Evolutionary conservation across 148 eudicot species (phyloP), one percentile per base, ranked within the genome.

Genomic region (Rhododendron molle): DNA sequence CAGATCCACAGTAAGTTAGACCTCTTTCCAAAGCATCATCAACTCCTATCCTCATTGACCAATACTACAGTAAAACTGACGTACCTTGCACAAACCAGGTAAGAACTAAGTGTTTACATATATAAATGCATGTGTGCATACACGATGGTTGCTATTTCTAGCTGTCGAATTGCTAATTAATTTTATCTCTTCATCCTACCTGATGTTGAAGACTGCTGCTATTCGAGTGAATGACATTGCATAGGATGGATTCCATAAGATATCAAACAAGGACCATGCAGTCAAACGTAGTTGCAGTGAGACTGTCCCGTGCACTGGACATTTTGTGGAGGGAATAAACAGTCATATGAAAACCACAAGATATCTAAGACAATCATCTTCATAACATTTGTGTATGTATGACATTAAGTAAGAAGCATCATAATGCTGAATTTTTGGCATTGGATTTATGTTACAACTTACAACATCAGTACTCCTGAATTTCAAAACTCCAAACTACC

Each of bases 171-270:
- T 32, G 34, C 34, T 32, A 32, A 32, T 32, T 32, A 32, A 32
- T 32, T 32, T 32, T 32, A 32, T 32, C 34, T 32, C 34, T 32
- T 32, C 34, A 32, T 32, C 34, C 34, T 32, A 1, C 34, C 34
- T 32, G 34, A 32, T 32, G 34, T 32, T 32, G 34, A 85, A 88
- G 91, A 34, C 80, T 23, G 74, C 86, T 30, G 92, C 90, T 2
- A 93, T 92, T 4, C 86, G 85, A 82, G 74, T 90, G 8, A 84
- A 89, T 23, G 80, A 86, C 50, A 89, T 91, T 54, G 40, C 52
- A 0, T 91, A 76, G 72, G 56, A 23, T 1, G 81, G 86, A 74
- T 83, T 91, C 50, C 85, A 26, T 0, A 92, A 91, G 28, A 91
- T 91, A 38, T 85, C 89, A 72, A 36, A 14, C 15, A 81, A 77